Base-by-base conservation (phyloP, 1,139 yeast species). In the Chernovozyma sophiae-reginae region DNA sequence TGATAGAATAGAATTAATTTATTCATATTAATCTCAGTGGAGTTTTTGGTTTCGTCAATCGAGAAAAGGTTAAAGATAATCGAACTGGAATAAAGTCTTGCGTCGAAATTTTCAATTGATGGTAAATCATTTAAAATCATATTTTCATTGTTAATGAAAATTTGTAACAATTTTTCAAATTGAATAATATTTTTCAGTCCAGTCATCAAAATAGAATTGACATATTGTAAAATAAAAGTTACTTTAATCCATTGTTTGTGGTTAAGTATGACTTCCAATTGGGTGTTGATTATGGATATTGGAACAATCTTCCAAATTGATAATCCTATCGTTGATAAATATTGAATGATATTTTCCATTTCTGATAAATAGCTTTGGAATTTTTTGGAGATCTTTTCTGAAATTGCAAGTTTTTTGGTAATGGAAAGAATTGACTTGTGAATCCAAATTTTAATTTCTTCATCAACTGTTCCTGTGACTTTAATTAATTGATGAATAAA, bases 341-440 rank as follows among this genome's bases (percentile, higher is more conserved):
- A 37, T 30, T 33, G 34, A 6, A 55, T 34, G 17, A 56, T 48
- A 4, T 40, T 40, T 15, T 46, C 44, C 12, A 63, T 50, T 1
- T 42, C 39, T 2, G 36, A 41, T 35, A 68, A 40, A 34, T 66
- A 63, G 1, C 31, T 23, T 13, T 44, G 35, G 45, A 78, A 74
- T 10, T 59, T 53, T 0, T 37, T 40, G 0, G 74, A 58, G 12
- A 73, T 48, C 4, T 44, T 47, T 1, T 52, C 47, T 3, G 62
- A 56, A 48, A 81, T 86, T 1, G 92, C 81, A 46, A 81, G 68
- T 41, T 71, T 65, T 48, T 77, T 81, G 10, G 90, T 84, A 29
- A 81, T 65, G 50, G 74, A 79, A 7, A 84, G 55, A 47, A 74
- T 64, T 3, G 79, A 64, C 45, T 79, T 75, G 41, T 67, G 64